Percentiles rank a stretch among this genome's conserved stretches.
Evolutionary conservation across 2,329 filamentous ascomycete species (phyloP).

Genomic region (Cladophialophora psammophila): DNA sequence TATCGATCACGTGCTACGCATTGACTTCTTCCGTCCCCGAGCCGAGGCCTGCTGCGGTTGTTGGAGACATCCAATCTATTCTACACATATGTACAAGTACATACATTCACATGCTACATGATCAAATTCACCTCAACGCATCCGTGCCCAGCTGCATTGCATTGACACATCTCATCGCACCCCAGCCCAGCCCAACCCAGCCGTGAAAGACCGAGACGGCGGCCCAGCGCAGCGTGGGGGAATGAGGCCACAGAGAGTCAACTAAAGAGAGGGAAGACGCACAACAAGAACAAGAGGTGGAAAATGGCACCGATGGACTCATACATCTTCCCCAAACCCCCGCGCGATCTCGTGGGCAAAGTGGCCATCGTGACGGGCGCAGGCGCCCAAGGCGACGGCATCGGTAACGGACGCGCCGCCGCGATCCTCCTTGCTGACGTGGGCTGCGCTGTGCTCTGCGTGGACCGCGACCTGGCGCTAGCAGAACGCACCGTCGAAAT

Average conservation of each 20-base stretch:
- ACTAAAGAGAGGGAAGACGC: not conserved
- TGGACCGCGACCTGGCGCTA: conserved; percentile 60
- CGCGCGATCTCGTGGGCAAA: conserved; percentile 32
- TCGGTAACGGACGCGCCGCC: conserved; percentile 67
- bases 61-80: no score
- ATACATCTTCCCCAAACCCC: conserved; percentile 36
- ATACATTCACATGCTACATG: no score
- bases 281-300: not conserved
- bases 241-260: not conserved
- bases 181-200: no score
- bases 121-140: no score
- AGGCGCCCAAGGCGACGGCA: conserved; percentile 62
- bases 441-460: conserved; percentile 65
- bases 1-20: no score
- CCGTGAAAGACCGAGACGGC: no score
- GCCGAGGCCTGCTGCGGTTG: no score
- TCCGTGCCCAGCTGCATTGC: no score
- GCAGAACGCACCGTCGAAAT: conserved; percentile 64
- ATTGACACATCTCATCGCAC: not conserved
- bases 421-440: conserved; percentile 67
- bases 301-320: conserved; percentile 19
- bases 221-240: no score
- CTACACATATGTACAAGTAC: no score
- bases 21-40: no score
- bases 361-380: conserved; percentile 66